A percentile compares a stretch with the other conserved stretches of the same genome.
phyloP scores from a whole-genome alignment of 805 yeast genomes.

The Barnettozyma pratensis region DNA sequence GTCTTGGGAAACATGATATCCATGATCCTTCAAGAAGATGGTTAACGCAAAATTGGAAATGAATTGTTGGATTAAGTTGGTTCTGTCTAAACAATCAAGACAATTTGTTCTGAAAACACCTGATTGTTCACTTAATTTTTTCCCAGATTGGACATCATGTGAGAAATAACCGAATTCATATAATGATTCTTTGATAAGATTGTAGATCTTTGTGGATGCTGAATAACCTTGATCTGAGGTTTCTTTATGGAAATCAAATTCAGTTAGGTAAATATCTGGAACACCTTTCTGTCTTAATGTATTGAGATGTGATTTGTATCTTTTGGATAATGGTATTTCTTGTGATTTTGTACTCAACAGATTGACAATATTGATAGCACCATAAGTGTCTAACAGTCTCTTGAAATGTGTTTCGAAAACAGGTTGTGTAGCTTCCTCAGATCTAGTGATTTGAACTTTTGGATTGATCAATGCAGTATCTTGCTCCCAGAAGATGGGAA shows the following conservation, averaged over 20 bases:
- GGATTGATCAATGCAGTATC: slow-evolving; percentile 89
- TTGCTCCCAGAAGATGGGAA: slow-evolving; percentile 98
- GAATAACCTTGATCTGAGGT: slow-evolving; percentile 89
- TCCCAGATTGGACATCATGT: slow-evolving; percentile 52
- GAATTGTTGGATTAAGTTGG: slow-evolving; percentile 84
- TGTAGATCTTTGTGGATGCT: slow-evolving; percentile 67
- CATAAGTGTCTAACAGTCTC: slow-evolving; percentile 65
- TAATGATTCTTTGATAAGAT: slow-evolving; percentile 58
- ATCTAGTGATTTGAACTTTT: slow-evolving; percentile 82
- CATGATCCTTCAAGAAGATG: slow-evolving; percentile 40
- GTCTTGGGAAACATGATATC: slow-evolving; percentile 31
- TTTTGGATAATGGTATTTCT: slow-evolving; percentile 65
- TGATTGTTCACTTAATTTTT: slow-evolving; percentile 66
- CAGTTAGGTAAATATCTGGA: slow-evolving; percentile 54
- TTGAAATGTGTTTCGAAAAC: slow-evolving; percentile 80
- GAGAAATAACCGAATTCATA: slow-evolving; percentile 80
- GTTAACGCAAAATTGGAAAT: slow-evolving; percentile 70
- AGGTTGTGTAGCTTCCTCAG: slow-evolving; percentile 89
- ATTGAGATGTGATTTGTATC: slow-evolving; percentile 58
- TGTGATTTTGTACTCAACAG: slow-evolving; percentile 74
- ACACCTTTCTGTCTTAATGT: slow-evolving; percentile 27
- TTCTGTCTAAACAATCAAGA: slow-evolving; percentile 90
- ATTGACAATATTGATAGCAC: slow-evolving; percentile 86
- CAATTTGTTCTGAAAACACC: slow-evolving; percentile 95
- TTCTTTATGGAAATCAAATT: slow-evolving; percentile 91